These are phyloP conservation scores for Malus domestica DNA, from an alignment of 306 rosid species.

Conservation along the genomic window ASM211411v1 NC_041801.1:16875001-16875500, in stretches of 20 bases:
- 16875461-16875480: slow-evolving; percentile 17
- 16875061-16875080: neutral
- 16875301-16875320: neutral
- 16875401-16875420: slow-evolving; percentile 43
- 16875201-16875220: slow-evolving; percentile 38
- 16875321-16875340: neutral
- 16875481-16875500: neutral
- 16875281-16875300: neutral
- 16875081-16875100: neutral
- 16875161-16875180: slow-evolving; percentile 69
- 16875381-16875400: slow-evolving; percentile 13
- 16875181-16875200: slow-evolving; percentile 37
- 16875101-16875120: slow-evolving; percentile 7
- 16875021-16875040: neutral
- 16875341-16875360: neutral
- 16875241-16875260: slow-evolving; percentile 42
- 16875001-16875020: neutral
- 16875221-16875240: slow-evolving; percentile 40
- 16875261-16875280: slow-evolving; percentile 5
- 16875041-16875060: slow-evolving; percentile 6
- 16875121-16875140: slow-evolving; percentile 52
- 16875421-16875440: slow-evolving; percentile 24
- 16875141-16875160: slow-evolving; percentile 67
- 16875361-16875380: neutral
- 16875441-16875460: slow-evolving; percentile 59